Base-by-base conservation (phyloP, 2,329 filamentous ascomycete genomes). In the Lecanicillium sp. region DNA sequence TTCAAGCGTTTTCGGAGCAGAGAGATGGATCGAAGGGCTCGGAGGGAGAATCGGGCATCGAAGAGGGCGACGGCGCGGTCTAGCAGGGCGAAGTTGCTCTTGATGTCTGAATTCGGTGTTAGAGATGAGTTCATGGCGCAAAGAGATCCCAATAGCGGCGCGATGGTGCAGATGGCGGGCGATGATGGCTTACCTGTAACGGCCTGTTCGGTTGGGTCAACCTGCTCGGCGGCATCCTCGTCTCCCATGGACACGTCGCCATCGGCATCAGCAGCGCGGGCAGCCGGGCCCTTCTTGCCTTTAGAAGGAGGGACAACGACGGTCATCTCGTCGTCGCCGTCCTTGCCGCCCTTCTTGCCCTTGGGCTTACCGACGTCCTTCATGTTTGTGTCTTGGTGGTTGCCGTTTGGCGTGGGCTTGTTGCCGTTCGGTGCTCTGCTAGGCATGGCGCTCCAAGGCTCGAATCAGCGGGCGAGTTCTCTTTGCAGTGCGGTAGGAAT, bases 21-120 rank as follows among this genome's bases (percentile, higher is more conserved):
- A 33, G 93, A 95, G 71, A 97, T 95, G 59, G 90, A 95, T 61
- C 93, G 86, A 55, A 98, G 80, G 53, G 93, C 93, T 63, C 93
- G 83, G 55, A 98, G 85, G 49, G 91, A 89, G 71, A 96, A 98
- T 73, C 93, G 84, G 51, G 90, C 83, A 70, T 98, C 93, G 67
- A 97, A 98, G 60, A 94, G 82, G 55, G 84, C 78, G 55, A 98
- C 91, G 56, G 90, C 93, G 61, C 90, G 86, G 62, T 96, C 90
- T 62, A 98, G 79, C 55, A 98, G 79, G 44, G 82, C 81, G 64
- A 96, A 96, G 71, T 94, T 96, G 76, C 81, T 84, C 71, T 90
- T 93, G 72, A 98, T 95, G 68, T 96, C 93, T 97, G 21, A 54
- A 24, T 12, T 12, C 15, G 3, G 29, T 26, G 23, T n/a, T 33